These are phyloP conservation scores for Micromonas commoda DNA, from an alignment of 139 green algal genomes.

Conservation along the genomic window DNA sequence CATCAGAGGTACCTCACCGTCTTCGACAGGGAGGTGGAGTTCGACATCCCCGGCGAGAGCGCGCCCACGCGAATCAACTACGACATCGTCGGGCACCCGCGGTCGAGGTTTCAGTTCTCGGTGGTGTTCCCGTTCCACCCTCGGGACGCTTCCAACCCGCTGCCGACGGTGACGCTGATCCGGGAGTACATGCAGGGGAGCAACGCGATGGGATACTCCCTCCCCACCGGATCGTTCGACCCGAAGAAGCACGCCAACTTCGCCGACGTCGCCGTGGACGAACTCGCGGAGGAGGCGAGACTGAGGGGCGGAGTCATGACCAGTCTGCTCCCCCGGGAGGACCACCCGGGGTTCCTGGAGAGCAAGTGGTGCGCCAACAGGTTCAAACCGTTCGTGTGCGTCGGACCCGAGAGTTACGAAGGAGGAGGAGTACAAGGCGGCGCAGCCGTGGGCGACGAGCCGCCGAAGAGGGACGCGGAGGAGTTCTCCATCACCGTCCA, in stretches of 20 bases:
- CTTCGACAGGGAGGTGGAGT: slow-evolving; percentile 20
- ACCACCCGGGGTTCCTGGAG: slow-evolving; percentile 19
- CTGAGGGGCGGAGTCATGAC: not conserved
- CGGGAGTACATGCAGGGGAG: slow-evolving; percentile 12
- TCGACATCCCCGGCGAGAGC: not conserved
- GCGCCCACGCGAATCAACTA: slow-evolving; percentile 2
- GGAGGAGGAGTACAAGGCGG: not conserved
- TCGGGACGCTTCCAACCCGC: not conserved
- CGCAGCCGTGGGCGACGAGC: not conserved
- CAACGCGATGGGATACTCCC: not conserved
- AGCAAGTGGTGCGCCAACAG: slow-evolving; percentile 27
- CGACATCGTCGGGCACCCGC: slow-evolving; percentile 23
- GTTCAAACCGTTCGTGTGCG: slow-evolving; percentile 22
- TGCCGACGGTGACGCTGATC: not conserved
- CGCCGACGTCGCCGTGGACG: not conserved
- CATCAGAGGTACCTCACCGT: slow-evolving; percentile 17
- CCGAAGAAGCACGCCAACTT: not conserved
- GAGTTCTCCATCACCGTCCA: not conserved
- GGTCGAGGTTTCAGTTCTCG: not conserved
- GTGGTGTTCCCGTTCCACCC: slow-evolving; percentile 13
- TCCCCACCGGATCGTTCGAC: slow-evolving; percentile 14
- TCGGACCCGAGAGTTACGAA: not conserved
- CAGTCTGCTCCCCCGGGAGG: too few species aligned
- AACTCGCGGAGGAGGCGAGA: slow-evolving; percentile 9
- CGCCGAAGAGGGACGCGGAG: not conserved